These are phyloP conservation scores for Lachnellula hyalina DNA, from an alignment of 2,329 filamentous ascomycete genomes.

Conservation along the genomic window DNA sequence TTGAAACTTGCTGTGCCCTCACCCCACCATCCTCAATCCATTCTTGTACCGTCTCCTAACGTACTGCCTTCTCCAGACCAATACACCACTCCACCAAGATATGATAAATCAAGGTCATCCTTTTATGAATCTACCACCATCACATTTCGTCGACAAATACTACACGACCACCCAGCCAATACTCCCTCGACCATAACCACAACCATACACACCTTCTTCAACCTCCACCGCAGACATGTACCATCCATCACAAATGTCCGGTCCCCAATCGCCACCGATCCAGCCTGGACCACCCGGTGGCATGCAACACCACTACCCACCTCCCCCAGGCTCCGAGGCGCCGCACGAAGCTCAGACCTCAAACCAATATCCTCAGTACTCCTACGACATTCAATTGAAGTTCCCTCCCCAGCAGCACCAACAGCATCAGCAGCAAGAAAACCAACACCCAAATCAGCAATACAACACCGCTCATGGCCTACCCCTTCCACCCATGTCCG, in stretches of 20 bases:
- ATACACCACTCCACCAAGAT: not conserved
- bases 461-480: slow-evolving; percentile 11
- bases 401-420: slow-evolving; percentile 17
- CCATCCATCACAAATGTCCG: slow-evolving; percentile 7
- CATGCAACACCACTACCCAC: slow-evolving; percentile 9
- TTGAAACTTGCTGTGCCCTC: slow-evolving; percentile 11
- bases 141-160: slow-evolving; percentile 2
- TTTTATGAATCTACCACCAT: slow-evolving; percentile 4
- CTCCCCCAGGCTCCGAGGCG: slow-evolving; percentile 9
- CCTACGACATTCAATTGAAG: slow-evolving; percentile 23
- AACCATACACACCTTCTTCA: not conserved
- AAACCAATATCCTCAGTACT: slow-evolving; percentile 20
- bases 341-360: slow-evolving; percentile 13
- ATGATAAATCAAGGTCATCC: slow-evolving; percentile 13
- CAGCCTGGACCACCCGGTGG: slow-evolving; percentile 3
- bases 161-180: not conserved
- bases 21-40: slow-evolving; percentile 12
- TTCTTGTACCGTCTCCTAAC: not conserved
- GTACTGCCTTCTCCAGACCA: not conserved
- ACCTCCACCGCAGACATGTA: slow-evolving; percentile 5
- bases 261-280: slow-evolving; percentile 3
- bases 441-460: slow-evolving; percentile 6
- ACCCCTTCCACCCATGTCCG: slow-evolving; percentile 20
- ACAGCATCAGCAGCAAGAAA: slow-evolving; percentile 6
- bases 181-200: not conserved